A percentile compares a stretch with the other conserved stretches of the same genome.
phyloP scores from a whole-genome alignment of 257 asterid genomes.

The Solanum arcanum region DNA sequence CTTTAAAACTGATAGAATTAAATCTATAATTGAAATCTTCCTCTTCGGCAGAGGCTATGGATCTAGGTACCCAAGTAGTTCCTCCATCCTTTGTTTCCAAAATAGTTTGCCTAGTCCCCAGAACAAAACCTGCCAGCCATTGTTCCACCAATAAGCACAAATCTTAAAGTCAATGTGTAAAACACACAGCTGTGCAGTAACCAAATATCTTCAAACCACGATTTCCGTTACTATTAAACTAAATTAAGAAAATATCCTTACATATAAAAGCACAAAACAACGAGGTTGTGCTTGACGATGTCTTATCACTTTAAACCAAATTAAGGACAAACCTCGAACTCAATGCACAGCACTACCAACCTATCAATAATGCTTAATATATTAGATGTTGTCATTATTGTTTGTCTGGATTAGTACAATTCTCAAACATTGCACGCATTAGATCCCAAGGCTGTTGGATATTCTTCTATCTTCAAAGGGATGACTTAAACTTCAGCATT shows the following conservation, averaged over 20 bases:
- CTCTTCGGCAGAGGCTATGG: slow-evolving; percentile 88
- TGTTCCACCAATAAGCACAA: not conserved
- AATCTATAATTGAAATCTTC: slow-evolving; percentile 93
- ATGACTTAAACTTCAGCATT: not conserved
- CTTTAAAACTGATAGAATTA: slow-evolving; percentile 84
- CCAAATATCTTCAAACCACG: not conserved
- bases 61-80: slow-evolving; percentile 69
- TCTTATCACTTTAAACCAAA: not conserved
- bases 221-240: not conserved
- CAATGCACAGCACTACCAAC: not conserved
- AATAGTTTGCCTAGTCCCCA: slow-evolving; percentile 89
- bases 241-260: not conserved
- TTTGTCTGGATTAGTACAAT: not conserved
- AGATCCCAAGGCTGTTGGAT: not conserved
- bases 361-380: not conserved
- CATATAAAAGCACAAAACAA: not conserved
- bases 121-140: slow-evolving; percentile 42
- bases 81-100: slow-evolving; percentile 97
- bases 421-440: not conserved
- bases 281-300: not conserved
- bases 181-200: not conserved
- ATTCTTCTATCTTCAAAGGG: not conserved
- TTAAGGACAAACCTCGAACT: not conserved
- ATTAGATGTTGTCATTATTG: not conserved
- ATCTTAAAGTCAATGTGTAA: not conserved